phyloP scores from a whole-genome alignment of 352 stramenopile species.

The Thalassiosira exigua region DNA sequence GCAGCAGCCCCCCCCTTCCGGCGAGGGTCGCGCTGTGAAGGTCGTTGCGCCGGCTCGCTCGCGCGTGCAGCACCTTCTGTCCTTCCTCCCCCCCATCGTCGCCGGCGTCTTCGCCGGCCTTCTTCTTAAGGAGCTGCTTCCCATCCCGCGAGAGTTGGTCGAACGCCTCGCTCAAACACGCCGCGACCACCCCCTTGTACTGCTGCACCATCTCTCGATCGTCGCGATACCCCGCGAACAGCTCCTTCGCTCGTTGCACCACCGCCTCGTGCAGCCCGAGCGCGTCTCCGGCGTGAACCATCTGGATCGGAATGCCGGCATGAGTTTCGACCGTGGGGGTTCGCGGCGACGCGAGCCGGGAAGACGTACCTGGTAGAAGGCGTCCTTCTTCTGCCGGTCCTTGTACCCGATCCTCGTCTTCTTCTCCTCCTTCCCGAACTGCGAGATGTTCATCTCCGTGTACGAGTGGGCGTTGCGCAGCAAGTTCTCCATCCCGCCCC shows the following conservation, averaged over 20 bases:
- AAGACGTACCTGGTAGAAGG: slow-evolving; percentile 45
- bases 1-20: slow-evolving; percentile 72
- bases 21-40: slow-evolving; percentile 76
- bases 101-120: slow-evolving; percentile 32
- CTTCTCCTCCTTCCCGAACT: slow-evolving; percentile 96
- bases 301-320: too few species aligned
- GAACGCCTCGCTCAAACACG: slow-evolving; percentile 82
- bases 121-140: slow-evolving; percentile 67
- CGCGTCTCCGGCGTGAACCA: slow-evolving; percentile 95
- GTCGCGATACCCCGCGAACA: slow-evolving; percentile 96
- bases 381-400: slow-evolving; percentile 91
- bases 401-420: slow-evolving; percentile 96
- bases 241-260: slow-evolving; percentile 92
- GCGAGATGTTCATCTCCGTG: slow-evolving; percentile 95
- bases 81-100: slow-evolving; percentile 9
- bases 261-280: slow-evolving; percentile 95
- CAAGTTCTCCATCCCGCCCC: slow-evolving; percentile 74
- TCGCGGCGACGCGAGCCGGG: too few species aligned
- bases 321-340: too few species aligned
- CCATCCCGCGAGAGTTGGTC: slow-evolving; percentile 74
- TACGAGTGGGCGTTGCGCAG: slow-evolving; percentile 88
- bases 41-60: slow-evolving; percentile 71
- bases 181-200: slow-evolving; percentile 89
- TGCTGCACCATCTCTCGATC: slow-evolving; percentile 94
- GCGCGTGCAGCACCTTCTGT: slow-evolving; percentile 28